These are phyloP conservation scores for Zygosaccharomyces bailii DNA, from an alignment of 805 yeast genomes.

Conservation along the genomic window DNA sequence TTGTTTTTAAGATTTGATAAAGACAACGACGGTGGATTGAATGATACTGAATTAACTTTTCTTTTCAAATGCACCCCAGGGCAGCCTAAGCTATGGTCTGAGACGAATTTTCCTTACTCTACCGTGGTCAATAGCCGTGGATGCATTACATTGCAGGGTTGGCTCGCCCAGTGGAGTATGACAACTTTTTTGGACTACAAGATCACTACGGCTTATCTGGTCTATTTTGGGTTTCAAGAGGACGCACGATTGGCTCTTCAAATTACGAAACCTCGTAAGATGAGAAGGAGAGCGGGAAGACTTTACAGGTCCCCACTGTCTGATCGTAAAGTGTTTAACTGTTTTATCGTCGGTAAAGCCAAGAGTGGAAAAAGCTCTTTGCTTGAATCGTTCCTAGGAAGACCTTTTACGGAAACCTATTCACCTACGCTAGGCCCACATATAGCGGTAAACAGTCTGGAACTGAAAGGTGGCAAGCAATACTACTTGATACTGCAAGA, in stretches of 20 bases:
- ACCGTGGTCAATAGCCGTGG: conserved; percentile 91
- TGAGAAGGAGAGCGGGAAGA: conserved; percentile 62
- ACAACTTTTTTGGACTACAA: conserved; percentile 83
- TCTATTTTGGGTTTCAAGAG: conserved; percentile 82
- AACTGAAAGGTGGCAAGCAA: conserved; percentile 90
- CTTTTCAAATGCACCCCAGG: conserved; percentile 92
- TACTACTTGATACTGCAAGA: conserved; percentile 90
- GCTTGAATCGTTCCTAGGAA: conserved; percentile 74
- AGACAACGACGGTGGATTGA: conserved; percentile 95
- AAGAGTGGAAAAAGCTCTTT: conserved; percentile 85
- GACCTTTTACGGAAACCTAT: conserved; percentile 65
- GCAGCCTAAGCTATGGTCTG: conserved; percentile 81
- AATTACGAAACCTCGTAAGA: conserved; percentile 76
- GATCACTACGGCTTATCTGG: conserved; percentile 82
- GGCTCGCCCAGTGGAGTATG: conserved; percentile 99
- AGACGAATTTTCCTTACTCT: conserved; percentile 78
- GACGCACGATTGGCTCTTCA: conserved; percentile 54
- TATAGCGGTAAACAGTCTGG: conserved; percentile 88
- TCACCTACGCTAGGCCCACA: conserved; percentile 80
- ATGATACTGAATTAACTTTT: conserved; percentile 61
- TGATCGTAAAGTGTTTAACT: conserved; percentile 89
- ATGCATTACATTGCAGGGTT: conserved; percentile 88
- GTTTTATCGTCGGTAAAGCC: conserved; percentile 81
- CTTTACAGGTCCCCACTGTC: conserved; percentile 62
- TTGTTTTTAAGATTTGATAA: conserved; percentile 81